Conservation (phyloP, 176 grass and related monocot genomes). For the Ananas comosus region DNA sequence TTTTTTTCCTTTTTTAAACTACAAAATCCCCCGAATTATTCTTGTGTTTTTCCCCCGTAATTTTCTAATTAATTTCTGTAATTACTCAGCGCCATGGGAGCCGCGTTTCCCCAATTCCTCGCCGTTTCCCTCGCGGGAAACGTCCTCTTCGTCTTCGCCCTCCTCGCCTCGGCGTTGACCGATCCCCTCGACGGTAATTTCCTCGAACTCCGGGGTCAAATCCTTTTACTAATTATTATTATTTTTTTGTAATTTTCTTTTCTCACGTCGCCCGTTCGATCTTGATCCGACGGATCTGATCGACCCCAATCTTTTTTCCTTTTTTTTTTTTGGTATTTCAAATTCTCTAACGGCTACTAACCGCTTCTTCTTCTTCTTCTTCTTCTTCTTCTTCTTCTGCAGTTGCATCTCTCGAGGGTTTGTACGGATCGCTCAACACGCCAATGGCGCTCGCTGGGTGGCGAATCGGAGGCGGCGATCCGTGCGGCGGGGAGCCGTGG, state of each 20-base stretch:
- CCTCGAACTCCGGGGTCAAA: background rate
- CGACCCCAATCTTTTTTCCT: background rate
- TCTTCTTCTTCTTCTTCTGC: slow-evolving; percentile 2
- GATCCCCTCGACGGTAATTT: slow-evolving; percentile 4
- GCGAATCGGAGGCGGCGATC: slow-evolving; percentile 37
- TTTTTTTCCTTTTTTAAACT: too few species aligned
- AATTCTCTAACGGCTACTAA: background rate
- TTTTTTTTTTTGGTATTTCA: background rate
- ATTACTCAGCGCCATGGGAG: too few species aligned
- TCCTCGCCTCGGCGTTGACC: background rate
- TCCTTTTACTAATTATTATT: background rate
- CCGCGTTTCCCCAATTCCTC: background rate
- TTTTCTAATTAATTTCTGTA: too few species aligned
- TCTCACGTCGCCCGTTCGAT: too few species aligned
- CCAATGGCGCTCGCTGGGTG: slow-evolving; percentile 43
- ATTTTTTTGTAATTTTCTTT: background rate
- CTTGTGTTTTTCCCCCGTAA: too few species aligned
- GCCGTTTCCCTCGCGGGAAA: background rate
- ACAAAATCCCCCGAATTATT: too few species aligned
- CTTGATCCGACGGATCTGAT: background rate
- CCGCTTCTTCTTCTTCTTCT: background rate
- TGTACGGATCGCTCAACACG: slow-evolving; percentile 32
- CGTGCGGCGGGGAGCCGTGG: slow-evolving; percentile 33
- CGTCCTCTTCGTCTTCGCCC: background rate
- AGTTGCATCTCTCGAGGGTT: slow-evolving; percentile 34